Evolutionary conservation across 768 basidiomycete species (phyloP), one percentile per base, ranked within the genome.

Genomic region (Lentinula sp.): DNA sequence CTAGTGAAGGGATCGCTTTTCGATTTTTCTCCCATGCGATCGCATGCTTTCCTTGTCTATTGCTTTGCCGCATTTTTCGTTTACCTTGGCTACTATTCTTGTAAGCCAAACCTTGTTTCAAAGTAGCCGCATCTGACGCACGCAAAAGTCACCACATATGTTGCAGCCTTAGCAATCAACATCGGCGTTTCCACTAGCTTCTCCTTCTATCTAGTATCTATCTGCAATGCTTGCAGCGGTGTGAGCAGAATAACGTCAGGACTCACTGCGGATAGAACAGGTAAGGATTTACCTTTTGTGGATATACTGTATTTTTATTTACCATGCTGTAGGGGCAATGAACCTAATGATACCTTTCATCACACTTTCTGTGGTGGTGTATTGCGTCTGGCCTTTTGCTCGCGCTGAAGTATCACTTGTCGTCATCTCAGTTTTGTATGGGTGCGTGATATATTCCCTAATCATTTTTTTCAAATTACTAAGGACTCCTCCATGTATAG

Each of bases 61-160:
- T 76, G 74, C 36, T 23, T 72, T 6, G 72, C 78, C 1, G 71
- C 74, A 1, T 69, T 76, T 49, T 52, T 75, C 10, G 62, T 66
- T 13, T 80, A 80, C 66, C 74, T 85, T 16, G 83, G 83, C 4
- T 68, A 83, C 12, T 83, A 81, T 66, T 81, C 79, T 0, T 73
- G 79, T 73, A 51, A n/a, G 57, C n/a, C 45, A 10, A 1, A 35
- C 37, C 42, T 32, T 33, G 7, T 23, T 45, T 28, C 28, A 33
- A 64, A 68, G 12, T 28, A 6, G 56, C 48, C 55, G 45, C 35
- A 52, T 53, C 5, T 42, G 15, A 48, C 41, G 28, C 7, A 45
- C 42, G 2, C 63, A 63, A 4, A 63, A 52, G 43, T 59, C 12
- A 58, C 63, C 64, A 52, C 49, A 13, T 57, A 42, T 45, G 37